Evolutionary conservation across 306 rosid genomes (phyloP).

Genomic region (Vigna hirtella): DNA sequence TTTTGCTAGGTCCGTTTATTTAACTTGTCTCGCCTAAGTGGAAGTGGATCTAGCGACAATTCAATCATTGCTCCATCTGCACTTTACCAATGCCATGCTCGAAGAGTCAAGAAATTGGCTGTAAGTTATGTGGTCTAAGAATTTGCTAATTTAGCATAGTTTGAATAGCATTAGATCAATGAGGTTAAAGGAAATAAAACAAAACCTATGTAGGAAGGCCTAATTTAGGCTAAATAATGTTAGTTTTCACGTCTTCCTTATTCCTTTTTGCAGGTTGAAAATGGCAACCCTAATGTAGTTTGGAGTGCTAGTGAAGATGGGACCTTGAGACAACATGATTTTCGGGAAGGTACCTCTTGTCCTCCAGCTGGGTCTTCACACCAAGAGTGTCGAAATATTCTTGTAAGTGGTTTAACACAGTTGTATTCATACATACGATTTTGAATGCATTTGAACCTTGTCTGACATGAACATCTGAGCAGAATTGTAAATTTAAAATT

Average conservation of each 20-base stretch:
- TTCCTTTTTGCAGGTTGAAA: slow-evolving; percentile 76
- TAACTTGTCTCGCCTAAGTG: slow-evolving; percentile 69
- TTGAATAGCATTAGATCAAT: slow-evolving; percentile 30
- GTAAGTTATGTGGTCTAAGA: slow-evolving; percentile 62
- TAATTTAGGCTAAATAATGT: not conserved
- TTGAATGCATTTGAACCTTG: slow-evolving; percentile 4
- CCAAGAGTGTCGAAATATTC: slow-evolving; percentile 90
- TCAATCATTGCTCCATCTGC: slow-evolving; percentile 72
- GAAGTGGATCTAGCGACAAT: slow-evolving; percentile 65
- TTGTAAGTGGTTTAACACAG: slow-evolving; percentile 60
- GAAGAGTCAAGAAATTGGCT: slow-evolving; percentile 96
- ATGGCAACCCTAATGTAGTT: slow-evolving; percentile 94
- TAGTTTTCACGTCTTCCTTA: slow-evolving; percentile 42
- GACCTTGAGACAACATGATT: slow-evolving; percentile 95
- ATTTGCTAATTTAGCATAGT: slow-evolving; percentile 31
- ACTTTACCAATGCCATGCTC: slow-evolving; percentile 78
- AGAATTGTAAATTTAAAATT: too few species aligned
- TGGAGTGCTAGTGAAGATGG: slow-evolving; percentile 99
- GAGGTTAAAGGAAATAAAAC: slow-evolving; percentile 10
- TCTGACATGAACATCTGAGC: not conserved
- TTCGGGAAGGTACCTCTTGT: slow-evolving; percentile 89
- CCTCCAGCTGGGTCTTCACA: slow-evolving; percentile 89
- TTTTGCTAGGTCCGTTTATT: slow-evolving; percentile 86
- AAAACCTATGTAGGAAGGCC: slow-evolving; percentile 17
- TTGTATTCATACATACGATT: slow-evolving; percentile 17